Conservation (phyloP, 345 rosid genomes). For the Euclidium syriacum region DNA sequence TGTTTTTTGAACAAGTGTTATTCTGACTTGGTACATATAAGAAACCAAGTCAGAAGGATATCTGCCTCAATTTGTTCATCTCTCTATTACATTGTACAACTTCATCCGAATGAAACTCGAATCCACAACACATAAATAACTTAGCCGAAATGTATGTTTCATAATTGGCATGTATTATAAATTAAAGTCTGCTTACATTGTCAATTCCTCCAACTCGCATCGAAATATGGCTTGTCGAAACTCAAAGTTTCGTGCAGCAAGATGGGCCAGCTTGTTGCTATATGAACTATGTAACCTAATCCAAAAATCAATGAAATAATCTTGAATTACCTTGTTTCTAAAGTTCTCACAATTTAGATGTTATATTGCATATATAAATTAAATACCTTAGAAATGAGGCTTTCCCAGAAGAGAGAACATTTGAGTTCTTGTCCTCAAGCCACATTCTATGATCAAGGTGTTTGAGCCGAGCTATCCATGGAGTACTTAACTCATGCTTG, state of each 20-base stretch:
- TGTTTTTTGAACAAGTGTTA: too few species aligned
- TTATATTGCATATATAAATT: background rate
- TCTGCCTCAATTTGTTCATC: too few species aligned
- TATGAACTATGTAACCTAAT: constrained; percentile 37
- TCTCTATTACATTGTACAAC: too few species aligned
- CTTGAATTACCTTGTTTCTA: background rate
- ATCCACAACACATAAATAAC: too few species aligned
- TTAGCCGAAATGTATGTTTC: background rate
- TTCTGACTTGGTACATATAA: too few species aligned
- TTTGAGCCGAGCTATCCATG: constrained; percentile 55
- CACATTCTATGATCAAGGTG: constrained; percentile 58
- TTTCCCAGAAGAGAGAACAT: constrained; percentile 43
- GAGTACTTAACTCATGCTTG: constrained; percentile 39
- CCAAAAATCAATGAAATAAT: background rate
- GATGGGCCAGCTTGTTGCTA: constrained; percentile 33
- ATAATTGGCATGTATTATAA: background rate
- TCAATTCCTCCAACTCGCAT: constrained; percentile 41
- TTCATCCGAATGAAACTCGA: too few species aligned
- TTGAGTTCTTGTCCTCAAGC: constrained; percentile 46
- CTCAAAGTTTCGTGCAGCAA: constrained; percentile 37
- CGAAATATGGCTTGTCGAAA: constrained; percentile 42
- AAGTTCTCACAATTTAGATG: background rate
- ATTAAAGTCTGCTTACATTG: constrained; percentile 30
- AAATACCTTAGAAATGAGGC: constrained; percentile 44
- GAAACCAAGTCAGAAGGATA: too few species aligned